Base-by-base conservation (phyloP, 2,329 filamentous ascomycete genomes). In the Ceratocystis cubensis region DNA sequence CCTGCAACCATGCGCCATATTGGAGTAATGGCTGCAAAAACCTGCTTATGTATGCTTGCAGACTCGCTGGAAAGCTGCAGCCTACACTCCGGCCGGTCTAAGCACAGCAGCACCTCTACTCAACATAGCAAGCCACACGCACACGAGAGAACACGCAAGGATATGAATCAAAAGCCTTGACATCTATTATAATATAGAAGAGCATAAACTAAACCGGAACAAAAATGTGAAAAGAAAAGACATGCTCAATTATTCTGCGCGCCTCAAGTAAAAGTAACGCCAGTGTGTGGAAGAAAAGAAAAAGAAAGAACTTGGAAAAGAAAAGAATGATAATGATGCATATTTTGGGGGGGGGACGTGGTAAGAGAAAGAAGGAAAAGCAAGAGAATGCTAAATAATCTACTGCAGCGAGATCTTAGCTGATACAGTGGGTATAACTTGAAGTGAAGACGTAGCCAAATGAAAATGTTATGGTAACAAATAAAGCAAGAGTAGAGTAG, bases 161-260 rank as follows among this genome's bases (percentile, higher is more conserved):
- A 53, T 22, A 48, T 53, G 5, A 25, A 25, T 37, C 8, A 25
- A 53, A 53, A 20, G 25, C n/a, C 25, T 25, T 25, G 20, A 61
- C 57, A 37, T 65, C 50, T 8, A 61, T 65, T 65, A 61, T 57
- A 59, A 61, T 45, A 37, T 30, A 64, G 45, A 59, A 45, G 20
- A 37, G 17, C 50, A 25, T 5, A 57, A 57, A 33, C 13, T 17
- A 57, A 57, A 10, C 33, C 10, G 33, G 8, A 37, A 37, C 33
- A 57, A 57, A 5, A 37, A 57, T 7, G 33, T 28, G 50, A 28
- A 61, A 61, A 65, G n/a, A 59, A 20, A 61, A 62, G 20, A 63
- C 61, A 64, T 57, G 65, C 61, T 59, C 17, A 30, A 63, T 53
- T 66, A 66, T 30, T 33, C 25, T 30, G 53, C 17, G 53, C 53